Conservation (phyloP, 768 basidiomycete genomes). For the Tylopilus sp. region DNA sequence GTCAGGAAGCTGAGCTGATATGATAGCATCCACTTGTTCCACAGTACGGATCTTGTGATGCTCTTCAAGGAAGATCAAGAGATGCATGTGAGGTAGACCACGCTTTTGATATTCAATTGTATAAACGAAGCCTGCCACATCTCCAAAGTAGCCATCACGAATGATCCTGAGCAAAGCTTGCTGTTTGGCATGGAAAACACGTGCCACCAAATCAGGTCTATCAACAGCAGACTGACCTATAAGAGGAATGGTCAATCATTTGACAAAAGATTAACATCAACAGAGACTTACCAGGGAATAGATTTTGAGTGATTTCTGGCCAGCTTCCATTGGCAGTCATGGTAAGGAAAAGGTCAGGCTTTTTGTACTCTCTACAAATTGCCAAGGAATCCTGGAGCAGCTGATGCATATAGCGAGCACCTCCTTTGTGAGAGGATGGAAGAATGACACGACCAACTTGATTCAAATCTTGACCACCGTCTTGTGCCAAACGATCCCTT, state of each 20-base stretch:
- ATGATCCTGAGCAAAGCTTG: not conserved
- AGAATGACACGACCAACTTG: constrained; percentile 35
- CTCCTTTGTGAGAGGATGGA: constrained; percentile 41
- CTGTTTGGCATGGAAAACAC: not conserved
- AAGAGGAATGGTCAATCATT: not conserved
- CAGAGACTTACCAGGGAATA: constrained; percentile 31
- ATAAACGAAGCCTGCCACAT: constrained; percentile 42
- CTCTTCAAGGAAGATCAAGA: not conserved
- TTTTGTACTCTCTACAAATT: constrained; percentile 34
- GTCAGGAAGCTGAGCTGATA: not conserved
- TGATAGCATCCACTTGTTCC: not conserved
- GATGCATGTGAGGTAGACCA: not conserved
- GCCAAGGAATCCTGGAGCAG: constrained; percentile 46
- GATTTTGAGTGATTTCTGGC: constrained; percentile 39
- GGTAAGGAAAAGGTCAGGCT: constrained; percentile 47
- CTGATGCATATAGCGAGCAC: constrained; percentile 43
- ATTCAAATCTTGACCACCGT: constrained; percentile 24
- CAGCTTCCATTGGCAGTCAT: constrained; percentile 52
- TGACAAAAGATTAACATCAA: not conserved
- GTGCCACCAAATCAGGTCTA: constrained; percentile 45
- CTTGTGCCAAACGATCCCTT: constrained; percentile 26
- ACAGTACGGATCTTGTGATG: not conserved
- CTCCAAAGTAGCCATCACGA: not conserved
- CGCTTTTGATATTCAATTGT: constrained; percentile 38
- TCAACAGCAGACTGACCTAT: constrained; percentile 37